phyloP scores from a whole-genome alignment of 176 grass and related monocot genomes.

The Typha latifolia region DNA sequence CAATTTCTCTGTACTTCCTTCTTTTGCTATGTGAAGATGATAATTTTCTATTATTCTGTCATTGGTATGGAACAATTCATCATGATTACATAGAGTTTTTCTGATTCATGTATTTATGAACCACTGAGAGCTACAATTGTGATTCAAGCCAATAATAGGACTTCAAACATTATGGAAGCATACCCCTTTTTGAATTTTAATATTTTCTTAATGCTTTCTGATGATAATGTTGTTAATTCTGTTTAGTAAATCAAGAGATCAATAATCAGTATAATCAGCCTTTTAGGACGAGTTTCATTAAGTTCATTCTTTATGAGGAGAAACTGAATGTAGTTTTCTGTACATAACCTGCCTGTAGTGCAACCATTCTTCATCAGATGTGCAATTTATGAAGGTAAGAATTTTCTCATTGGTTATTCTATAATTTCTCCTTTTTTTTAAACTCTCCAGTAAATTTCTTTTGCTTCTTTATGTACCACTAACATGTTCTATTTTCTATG shows the following conservation, averaged over 20 bases:
- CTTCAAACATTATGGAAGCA: background rate
- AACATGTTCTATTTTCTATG: too few species aligned
- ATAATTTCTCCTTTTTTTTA: too few species aligned
- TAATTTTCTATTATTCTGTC: constrained; percentile 2
- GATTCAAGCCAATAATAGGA: too few species aligned
- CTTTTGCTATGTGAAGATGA: background rate
- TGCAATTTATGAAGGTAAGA: background rate
- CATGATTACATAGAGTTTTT: background rate
- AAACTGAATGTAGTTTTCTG: background rate
- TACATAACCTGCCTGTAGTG: background rate
- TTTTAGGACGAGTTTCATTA: background rate
- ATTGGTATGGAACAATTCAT: background rate
- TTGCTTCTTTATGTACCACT: too few species aligned
- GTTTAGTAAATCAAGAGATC: too few species aligned
- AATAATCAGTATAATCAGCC: background rate
- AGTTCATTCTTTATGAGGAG: background rate
- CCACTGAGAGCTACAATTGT: too few species aligned
- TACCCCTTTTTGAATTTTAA: background rate
- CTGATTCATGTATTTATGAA: background rate
- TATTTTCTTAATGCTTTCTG: background rate
- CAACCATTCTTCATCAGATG: background rate
- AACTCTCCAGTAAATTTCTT: too few species aligned
- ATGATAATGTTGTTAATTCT: too few species aligned
- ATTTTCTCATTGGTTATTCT: too few species aligned
- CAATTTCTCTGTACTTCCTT: background rate